Evolutionary conservation across 768 basidiomycete species (phyloP).

Genomic region (Leccinum olivaceopallidum): DNA sequence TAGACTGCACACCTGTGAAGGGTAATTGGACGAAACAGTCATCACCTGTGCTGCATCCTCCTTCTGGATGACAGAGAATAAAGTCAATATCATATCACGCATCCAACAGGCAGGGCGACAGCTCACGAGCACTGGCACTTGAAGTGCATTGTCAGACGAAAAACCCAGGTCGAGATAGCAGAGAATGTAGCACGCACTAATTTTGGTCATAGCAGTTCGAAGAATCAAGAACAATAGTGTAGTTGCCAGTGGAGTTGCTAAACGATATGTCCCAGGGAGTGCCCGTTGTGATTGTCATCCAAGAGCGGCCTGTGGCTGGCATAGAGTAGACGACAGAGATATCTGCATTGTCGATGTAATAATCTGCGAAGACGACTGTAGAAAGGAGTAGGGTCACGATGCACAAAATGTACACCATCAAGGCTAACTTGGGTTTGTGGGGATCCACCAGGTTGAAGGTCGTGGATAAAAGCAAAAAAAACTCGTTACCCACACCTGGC

Average conservation of each 20-base stretch:
- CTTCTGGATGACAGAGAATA: slow-evolving; percentile 13
- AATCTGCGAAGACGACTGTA: slow-evolving; percentile 21
- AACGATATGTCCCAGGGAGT: slow-evolving; percentile 3
- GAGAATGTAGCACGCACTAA: slow-evolving; percentile 20
- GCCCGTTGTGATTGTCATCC: slow-evolving; percentile 13
- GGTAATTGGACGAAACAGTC: slow-evolving; percentile 22
- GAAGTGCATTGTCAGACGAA: neutral
- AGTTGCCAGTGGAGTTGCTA: neutral
- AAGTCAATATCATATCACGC: neutral
- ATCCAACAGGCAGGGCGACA: neutral
- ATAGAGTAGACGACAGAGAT: slow-evolving; percentile 22
- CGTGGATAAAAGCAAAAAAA: neutral
- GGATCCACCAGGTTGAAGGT: neutral
- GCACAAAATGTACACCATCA: slow-evolving; percentile 1
- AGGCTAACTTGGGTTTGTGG: neutral
- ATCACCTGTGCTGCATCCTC: slow-evolving; percentile 15
- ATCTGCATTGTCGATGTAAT: slow-evolving; percentile 27
- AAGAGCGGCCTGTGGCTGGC: slow-evolving; percentile 16
- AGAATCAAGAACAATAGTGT: slow-evolving; percentile 14
- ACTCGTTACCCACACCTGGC: no score
- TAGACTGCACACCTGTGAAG: slow-evolving; percentile 18
- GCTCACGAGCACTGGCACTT: slow-evolving; percentile 22
- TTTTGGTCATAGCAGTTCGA: slow-evolving; percentile 26
- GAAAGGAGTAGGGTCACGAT: slow-evolving; percentile 14
- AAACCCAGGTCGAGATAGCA: neutral